Conservation (phyloP, 164 flowering plant species). For the Magnolia changhungtana region DNA sequence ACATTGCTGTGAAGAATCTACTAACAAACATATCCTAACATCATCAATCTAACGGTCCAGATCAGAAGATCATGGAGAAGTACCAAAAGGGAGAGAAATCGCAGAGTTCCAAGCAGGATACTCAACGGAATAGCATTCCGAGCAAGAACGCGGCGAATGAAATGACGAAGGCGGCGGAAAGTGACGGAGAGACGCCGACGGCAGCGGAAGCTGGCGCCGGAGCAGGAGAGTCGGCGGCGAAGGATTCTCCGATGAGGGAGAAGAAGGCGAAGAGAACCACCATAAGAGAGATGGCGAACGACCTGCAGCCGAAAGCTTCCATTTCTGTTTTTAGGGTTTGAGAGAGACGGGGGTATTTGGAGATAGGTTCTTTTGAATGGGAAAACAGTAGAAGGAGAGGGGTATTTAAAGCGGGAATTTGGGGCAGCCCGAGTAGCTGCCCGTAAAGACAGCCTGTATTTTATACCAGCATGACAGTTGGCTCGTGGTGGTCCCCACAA, state of each 20-base stretch:
- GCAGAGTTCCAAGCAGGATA: constrained; percentile 4
- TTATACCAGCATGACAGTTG: neutral
- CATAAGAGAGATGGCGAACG: constrained; percentile 21
- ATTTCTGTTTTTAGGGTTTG: constrained; percentile 8
- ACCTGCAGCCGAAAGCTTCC: constrained; percentile 11
- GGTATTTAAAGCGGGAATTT: constrained; percentile 3
- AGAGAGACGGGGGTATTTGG: neutral
- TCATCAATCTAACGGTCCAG: neutral
- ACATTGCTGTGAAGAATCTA: neutral
- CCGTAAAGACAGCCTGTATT: neutral
- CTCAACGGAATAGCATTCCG: constrained; percentile 25
- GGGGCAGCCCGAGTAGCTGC: neutral
- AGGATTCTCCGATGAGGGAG: constrained; percentile 16
- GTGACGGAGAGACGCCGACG: constrained; percentile 28
- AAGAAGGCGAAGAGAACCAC: constrained; percentile 21
- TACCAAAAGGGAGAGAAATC: constrained; percentile 1
- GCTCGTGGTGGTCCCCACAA: neutral
- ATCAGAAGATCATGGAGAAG: neutral
- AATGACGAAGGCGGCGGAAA: constrained; percentile 19
- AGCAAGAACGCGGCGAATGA: constrained; percentile 28
- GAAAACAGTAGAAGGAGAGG: neutral
- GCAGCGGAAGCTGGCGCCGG: constrained; percentile 38
- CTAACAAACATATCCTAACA: neutral
- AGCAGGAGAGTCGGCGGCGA: constrained; percentile 39
- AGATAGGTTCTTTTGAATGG: neutral